phyloP scores from a whole-genome alignment of 306 rosid genomes.

The Parietaria judaica region DNA sequence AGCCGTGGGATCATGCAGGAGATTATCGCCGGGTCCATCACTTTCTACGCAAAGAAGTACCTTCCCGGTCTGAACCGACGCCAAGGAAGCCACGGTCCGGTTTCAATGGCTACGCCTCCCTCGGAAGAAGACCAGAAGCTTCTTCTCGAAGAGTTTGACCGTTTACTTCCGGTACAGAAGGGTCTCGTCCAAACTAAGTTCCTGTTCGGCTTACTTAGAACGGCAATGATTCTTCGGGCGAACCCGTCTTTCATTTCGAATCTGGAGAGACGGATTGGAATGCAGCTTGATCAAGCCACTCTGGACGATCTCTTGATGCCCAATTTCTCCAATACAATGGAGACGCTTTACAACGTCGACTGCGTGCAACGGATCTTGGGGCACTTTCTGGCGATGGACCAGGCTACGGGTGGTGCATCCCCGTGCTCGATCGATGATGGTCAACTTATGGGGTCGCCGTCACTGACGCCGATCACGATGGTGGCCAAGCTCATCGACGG shows the following conservation, averaged over 20 bases:
- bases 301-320: conserved; percentile 97
- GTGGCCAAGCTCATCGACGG: conserved; percentile 98
- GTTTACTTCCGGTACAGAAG: conserved; percentile 73
- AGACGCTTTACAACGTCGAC: conserved; percentile 91
- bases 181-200: conserved; percentile 68
- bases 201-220: conserved; percentile 77
- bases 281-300: conserved; percentile 93
- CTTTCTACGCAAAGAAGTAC: conserved; percentile 69
- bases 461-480: conserved; percentile 76
- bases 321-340: conserved; percentile 85
- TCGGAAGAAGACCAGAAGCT: conserved; percentile 80
- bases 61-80: conserved; percentile 87
- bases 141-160: conserved; percentile 69
- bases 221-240: conserved; percentile 82
- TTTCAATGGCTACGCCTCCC: conserved; percentile 52
- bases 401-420: conserved; percentile 59
- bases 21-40: conserved; percentile 72
- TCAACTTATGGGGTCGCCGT: conserved; percentile 85
- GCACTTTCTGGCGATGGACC: conserved; percentile 81
- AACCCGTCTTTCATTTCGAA: conserved; percentile 59
- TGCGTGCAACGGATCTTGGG: conserved; percentile 87
- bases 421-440: conserved; percentile 75
- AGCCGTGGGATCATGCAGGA: conserved; percentile 81
- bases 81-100: conserved; percentile 49
- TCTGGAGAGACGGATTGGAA: conserved; percentile 76